phyloP scores from a whole-genome alignment of 768 basidiomycete genomes.

The Dioszegia crocea region DNA sequence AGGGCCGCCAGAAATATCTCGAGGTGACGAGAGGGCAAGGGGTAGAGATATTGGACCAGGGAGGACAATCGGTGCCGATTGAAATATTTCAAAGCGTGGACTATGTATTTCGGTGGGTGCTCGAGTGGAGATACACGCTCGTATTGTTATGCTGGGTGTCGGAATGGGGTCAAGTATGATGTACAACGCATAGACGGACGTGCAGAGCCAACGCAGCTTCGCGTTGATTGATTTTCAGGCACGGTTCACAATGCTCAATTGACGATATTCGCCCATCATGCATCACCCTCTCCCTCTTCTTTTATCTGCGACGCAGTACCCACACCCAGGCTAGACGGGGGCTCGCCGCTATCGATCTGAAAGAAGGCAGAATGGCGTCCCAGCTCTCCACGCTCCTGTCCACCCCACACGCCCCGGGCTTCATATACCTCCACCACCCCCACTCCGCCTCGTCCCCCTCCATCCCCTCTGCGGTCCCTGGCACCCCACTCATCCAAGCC shows the following conservation, averaged over 20 bases:
- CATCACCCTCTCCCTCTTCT: neutral
- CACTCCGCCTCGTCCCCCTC: constrained; percentile 34
- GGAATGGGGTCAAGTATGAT: neutral
- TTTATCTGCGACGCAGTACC: too few species aligned
- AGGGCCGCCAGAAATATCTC: too few species aligned
- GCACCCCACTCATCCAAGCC: neutral
- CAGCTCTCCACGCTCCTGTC: constrained; percentile 21
- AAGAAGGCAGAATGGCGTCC: constrained; percentile 15
- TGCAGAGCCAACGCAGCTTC: neutral
- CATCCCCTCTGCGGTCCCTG: neutral
- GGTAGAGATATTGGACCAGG: too few species aligned
- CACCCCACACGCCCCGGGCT: constrained; percentile 24
- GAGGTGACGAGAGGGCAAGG: too few species aligned
- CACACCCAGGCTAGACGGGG: too few species aligned
- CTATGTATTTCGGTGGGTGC: too few species aligned
- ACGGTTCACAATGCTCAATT: too few species aligned
- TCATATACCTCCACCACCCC: constrained; percentile 48
- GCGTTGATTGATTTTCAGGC: too few species aligned
- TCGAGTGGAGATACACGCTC: too few species aligned
- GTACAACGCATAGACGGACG: neutral
- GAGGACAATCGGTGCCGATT: too few species aligned
- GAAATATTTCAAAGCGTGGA: too few species aligned
- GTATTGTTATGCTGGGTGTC: neutral
- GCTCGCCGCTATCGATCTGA: neutral
- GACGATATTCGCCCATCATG: too few species aligned